phyloP scores from a whole-genome alignment of 2,329 filamentous ascomycete genomes.

The Hypoxylon sp. region DNA sequence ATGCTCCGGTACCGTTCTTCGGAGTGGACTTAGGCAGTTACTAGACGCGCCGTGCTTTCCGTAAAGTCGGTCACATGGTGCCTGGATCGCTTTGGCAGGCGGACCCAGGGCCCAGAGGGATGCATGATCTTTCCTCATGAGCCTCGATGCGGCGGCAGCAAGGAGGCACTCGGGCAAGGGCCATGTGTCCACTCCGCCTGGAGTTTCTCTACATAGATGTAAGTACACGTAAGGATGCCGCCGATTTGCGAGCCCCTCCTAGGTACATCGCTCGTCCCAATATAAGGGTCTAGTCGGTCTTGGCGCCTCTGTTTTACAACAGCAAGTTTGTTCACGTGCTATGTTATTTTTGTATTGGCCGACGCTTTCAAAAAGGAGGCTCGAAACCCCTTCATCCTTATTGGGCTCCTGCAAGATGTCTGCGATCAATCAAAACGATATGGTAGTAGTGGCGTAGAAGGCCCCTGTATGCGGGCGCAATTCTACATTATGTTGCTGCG shows the following conservation, averaged over 20 bases:
- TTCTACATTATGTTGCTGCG: constrained; percentile 2
- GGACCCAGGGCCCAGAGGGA: constrained; percentile 32
- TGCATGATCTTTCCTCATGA: constrained; percentile 37
- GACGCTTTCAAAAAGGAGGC: constrained; percentile 28
- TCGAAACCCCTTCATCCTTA: constrained; percentile 28
- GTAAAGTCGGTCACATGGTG: constrained; percentile 38
- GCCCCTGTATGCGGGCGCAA: constrained; percentile 18
- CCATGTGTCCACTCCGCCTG: constrained; percentile 32
- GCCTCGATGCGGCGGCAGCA: constrained; percentile 38
- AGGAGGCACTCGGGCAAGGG: constrained; percentile 24
- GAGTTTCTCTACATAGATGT: constrained; percentile 14
- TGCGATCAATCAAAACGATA: constrained; percentile 31
- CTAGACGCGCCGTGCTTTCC: constrained; percentile 34
- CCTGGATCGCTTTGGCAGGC: constrained; percentile 26
- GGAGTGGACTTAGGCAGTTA: constrained; percentile 17
- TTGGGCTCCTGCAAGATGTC: constrained; percentile 37
- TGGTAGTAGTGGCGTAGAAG: constrained; percentile 34
- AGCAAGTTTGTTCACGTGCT: constrained; percentile 40
- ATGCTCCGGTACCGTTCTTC: constrained; percentile 39
- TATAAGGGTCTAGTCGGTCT: constrained; percentile 30
- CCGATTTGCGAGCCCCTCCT: constrained; percentile 22
- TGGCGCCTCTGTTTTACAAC: constrained; percentile 33
- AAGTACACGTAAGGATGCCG: constrained; percentile 3
- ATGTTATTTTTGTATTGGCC: constrained; percentile 33
- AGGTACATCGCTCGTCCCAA: constrained; percentile 30